phyloP scores from a whole-genome alignment of 2,329 filamentous ascomycete genomes.

The Fusarium gaditjirri region DNA sequence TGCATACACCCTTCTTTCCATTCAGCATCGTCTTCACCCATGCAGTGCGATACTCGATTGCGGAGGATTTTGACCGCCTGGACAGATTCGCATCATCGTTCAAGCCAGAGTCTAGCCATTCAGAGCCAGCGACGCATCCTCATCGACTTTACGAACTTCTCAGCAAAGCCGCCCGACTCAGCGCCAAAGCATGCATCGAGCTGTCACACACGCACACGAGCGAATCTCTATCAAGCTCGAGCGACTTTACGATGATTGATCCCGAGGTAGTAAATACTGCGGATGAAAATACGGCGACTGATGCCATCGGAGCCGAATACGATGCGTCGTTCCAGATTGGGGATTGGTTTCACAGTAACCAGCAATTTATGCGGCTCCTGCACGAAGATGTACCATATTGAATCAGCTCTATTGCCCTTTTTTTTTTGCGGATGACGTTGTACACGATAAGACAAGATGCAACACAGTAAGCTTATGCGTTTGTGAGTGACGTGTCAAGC shows the following conservation, averaged over 20 bases:
- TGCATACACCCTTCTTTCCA: conserved; percentile 51
- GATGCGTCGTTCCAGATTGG: background rate
- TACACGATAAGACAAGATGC: background rate
- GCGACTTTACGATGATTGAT: background rate
- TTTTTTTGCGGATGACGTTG: background rate
- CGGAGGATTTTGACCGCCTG: conserved; percentile 31
- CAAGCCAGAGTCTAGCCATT: conserved; percentile 9
- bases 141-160: conserved; percentile 50
- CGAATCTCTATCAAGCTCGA: background rate
- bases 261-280: background rate
- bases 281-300: background rate
- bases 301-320: background rate
- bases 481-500: background rate
- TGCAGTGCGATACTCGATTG: conserved; percentile 37
- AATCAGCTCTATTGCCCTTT: background rate
- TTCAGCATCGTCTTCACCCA: conserved; percentile 52
- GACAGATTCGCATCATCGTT: conserved; percentile 49
- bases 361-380: conserved; percentile 31
- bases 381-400: conserved; percentile 22
- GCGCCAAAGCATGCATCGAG: conserved; percentile 23
- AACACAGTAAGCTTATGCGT: background rate
- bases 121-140: conserved; percentile 45
- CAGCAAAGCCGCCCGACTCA: conserved; percentile 47
- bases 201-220: background rate
- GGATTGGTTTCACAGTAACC: conserved; percentile 31